phyloP scores from a whole-genome alignment of 2,329 filamentous ascomycete genomes.

The Pseudocercospora cruenta region DNA sequence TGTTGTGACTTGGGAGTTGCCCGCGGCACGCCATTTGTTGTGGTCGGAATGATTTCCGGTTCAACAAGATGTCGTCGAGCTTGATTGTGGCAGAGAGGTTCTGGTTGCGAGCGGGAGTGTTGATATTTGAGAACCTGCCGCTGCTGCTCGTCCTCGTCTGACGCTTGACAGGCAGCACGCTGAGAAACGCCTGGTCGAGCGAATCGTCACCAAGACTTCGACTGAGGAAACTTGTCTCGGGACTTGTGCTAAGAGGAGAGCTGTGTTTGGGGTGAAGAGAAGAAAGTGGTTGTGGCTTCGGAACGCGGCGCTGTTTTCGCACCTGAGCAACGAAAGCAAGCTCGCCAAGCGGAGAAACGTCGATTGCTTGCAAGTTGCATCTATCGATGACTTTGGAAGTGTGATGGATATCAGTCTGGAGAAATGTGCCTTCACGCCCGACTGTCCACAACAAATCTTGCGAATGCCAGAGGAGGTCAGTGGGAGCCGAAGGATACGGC shows the following conservation, averaged over 20 bases:
- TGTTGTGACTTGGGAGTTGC: constrained; percentile 27
- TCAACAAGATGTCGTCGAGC: constrained; percentile 33
- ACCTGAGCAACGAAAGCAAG: constrained; percentile 59
- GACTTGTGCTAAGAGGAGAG: constrained; percentile 28
- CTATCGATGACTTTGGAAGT: constrained; percentile 62
- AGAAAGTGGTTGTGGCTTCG: constrained; percentile 22
- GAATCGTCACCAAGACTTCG: constrained; percentile 59
- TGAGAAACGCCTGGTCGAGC: constrained; percentile 59
- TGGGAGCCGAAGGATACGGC: constrained; percentile 58
- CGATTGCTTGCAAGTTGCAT: constrained; percentile 59
- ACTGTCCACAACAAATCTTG: constrained; percentile 68
- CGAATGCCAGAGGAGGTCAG: constrained; percentile 66
- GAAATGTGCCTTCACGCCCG: constrained; percentile 63
- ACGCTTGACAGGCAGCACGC: constrained; percentile 37
- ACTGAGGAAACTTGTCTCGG: constrained; percentile 42
- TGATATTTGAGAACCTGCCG: constrained; percentile 20
- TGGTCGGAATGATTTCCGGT: constrained; percentile 34
- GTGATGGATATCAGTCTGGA: constrained; percentile 65
- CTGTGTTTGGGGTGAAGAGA: constrained; percentile 18
- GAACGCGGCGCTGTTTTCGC: constrained; percentile 47
- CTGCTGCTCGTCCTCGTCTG: constrained; percentile 18
- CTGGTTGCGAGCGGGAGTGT: constrained; percentile 17
- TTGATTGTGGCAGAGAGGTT: constrained; percentile 37
- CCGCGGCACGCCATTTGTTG: constrained; percentile 34
- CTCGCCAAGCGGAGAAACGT: constrained; percentile 61